Percentiles rank a stretch among this genome's conserved stretches.
Conservation (phyloP, 768 basidiomycete species). For the Xerocomellus amylosporus region DNA sequence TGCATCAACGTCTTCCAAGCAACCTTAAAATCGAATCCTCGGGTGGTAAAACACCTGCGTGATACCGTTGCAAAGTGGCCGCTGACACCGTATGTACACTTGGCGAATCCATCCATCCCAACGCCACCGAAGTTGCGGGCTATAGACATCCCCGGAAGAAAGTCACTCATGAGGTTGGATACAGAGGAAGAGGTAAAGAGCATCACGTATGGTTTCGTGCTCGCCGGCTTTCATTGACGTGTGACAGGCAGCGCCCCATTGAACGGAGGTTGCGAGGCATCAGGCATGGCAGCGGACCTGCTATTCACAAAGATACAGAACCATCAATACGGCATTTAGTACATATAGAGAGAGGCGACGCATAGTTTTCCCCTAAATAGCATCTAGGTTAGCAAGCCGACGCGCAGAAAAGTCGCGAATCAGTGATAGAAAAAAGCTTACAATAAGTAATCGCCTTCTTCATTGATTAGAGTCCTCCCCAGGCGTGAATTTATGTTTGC, state of each 20-base stretch:
- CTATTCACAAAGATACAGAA: slow-evolving; percentile 26
- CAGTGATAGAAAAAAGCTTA: slow-evolving; percentile 1
- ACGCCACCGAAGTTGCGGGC: slow-evolving; percentile 18
- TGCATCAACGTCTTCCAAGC: slow-evolving; percentile 5
- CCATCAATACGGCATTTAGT: slow-evolving; percentile 23
- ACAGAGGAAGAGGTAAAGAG: slow-evolving; percentile 20
- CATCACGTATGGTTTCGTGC: slow-evolving; percentile 24
- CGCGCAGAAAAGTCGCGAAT: neutral
- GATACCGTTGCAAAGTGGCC: slow-evolving; percentile 7
- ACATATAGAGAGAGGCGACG: slow-evolving; percentile 22
- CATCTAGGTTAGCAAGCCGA: slow-evolving; percentile 10
- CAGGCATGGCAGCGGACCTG: slow-evolving; percentile 21
- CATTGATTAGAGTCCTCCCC: slow-evolving; percentile 43
- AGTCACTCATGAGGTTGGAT: slow-evolving; percentile 21
- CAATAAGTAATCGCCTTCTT: slow-evolving; percentile 7
- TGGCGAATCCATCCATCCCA: slow-evolving; percentile 13
- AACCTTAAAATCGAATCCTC: slow-evolving; percentile 23
- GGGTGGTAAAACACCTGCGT: slow-evolving; percentile 1
- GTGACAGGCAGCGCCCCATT: slow-evolving; percentile 10
- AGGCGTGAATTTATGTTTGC: slow-evolving; percentile 72
- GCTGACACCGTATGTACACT: slow-evolving; percentile 9
- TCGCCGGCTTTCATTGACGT: slow-evolving; percentile 14
- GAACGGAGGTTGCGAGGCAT: slow-evolving; percentile 9
- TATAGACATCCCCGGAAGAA: slow-evolving; percentile 16
- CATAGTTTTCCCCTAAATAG: slow-evolving; percentile 12